Evolutionary conservation across 345 rosid genomes (phyloP), one percentile per base, ranked within the genome.

Genomic region (Syzygium aromaticum): DNA sequence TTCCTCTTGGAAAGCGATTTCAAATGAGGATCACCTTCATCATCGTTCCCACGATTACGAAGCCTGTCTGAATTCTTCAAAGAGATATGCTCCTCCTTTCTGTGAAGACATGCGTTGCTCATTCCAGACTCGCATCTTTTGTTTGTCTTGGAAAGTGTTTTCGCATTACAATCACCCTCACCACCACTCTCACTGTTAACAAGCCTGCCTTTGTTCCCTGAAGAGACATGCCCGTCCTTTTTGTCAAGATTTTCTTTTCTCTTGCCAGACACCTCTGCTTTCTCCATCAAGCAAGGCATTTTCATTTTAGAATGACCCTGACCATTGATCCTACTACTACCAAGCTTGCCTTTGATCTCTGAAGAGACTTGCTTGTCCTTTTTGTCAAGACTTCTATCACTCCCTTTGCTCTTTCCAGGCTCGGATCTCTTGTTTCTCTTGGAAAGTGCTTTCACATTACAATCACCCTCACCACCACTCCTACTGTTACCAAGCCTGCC

Each of bases 311-410:
- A 17, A 33, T 67, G 46, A 67, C 46, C 46, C 11, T 67, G 19
- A 33, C 25, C 80, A 67, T 33, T 19, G 80, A 40, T 67, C 46
- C 87, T 89, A 85, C 51, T 23, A 40, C 87, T 87, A 88, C 91
- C 84, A 67, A 87, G 77, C 52, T 89, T 90, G 82, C 91, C 92
- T 86, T 86, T 92, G 27, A 89, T 87, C 84, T 51, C 90, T 61
- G 90, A 80, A 89, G 89, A 80, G 67, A 87, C 28, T 52, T 43
- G 89, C 82, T 86, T 90, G 86, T 89, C 92, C 86, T 88, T 91
- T 83, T 89, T 90, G 86, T 89, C 95, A 86, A 90, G 61, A 85
- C 83, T 57, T n/a, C 84, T 85, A 93, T 86, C 87, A 84, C 73
- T 61, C 33, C 8, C 73, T n/a, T 61, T 61, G 73, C 73, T n/a